Conservation (phyloP, 2,329 filamentous ascomycete species). For the Diaporthe sp. region DNA sequence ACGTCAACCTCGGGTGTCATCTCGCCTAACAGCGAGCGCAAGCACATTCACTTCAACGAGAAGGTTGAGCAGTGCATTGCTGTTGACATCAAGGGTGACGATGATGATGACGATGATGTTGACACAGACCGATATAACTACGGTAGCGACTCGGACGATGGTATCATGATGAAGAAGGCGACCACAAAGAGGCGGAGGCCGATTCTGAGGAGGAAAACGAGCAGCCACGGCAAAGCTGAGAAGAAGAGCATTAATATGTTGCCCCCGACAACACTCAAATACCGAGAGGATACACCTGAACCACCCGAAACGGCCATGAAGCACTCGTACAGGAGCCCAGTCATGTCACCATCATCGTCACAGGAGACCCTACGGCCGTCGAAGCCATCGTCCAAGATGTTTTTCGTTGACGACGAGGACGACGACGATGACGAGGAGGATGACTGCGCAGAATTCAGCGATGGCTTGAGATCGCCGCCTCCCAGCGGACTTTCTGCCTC, state of each 20-base stretch:
- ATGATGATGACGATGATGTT: constrained; percentile 74
- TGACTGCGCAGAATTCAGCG: constrained; percentile 44
- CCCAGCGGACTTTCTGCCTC: constrained; percentile 41
- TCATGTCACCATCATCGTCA: constrained; percentile 81
- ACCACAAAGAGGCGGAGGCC: constrained; percentile 70
- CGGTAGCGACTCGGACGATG: constrained; percentile 81
- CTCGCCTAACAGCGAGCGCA: constrained; percentile 76
- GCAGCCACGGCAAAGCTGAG: constrained; percentile 62
- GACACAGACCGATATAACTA: constrained; percentile 57
- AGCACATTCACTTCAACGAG: constrained; percentile 96
- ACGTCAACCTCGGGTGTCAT: constrained; percentile 78
- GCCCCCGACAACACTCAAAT: constrained; percentile 90
- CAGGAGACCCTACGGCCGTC: constrained; percentile 85
- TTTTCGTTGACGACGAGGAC: constrained; percentile 71
- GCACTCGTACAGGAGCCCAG: constrained; percentile 68
- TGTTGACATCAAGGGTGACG: constrained; percentile 86
- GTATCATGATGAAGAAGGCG: constrained; percentile 85
- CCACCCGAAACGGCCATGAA: constrained; percentile 73
- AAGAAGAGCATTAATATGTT: constrained; percentile 91
- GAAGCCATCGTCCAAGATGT: constrained; percentile 75
- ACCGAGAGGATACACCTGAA: constrained; percentile 82
- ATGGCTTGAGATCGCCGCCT: constrained; percentile 44
- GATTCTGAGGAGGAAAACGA: constrained; percentile 61
- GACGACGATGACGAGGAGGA: constrained; percentile 54
- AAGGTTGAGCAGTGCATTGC: constrained; percentile 97